Conservation (phyloP, 2,329 filamentous ascomycete genomes). For the Thelonectria olida region DNA sequence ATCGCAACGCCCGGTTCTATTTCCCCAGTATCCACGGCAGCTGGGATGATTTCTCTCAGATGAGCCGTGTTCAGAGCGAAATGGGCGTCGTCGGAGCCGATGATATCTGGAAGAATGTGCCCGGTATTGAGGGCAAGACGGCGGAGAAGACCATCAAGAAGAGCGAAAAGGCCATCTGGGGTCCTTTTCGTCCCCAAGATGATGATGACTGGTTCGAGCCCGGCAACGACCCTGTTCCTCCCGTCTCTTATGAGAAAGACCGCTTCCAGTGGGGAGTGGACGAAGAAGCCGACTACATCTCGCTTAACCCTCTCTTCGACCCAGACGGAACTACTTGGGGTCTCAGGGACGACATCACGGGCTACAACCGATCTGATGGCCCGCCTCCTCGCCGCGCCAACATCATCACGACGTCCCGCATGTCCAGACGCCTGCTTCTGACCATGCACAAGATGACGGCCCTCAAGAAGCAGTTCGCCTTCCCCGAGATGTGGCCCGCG, state of each 20-base stretch:
- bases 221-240: constrained; percentile 78
- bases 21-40: constrained; percentile 78
- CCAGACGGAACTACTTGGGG: constrained; percentile 88
- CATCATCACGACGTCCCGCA: constrained; percentile 88
- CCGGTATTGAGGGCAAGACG: constrained; percentile 52
- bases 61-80: constrained; percentile 79
- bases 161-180: constrained; percentile 79
- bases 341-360: constrained; percentile 83
- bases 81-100: constrained; percentile 72
- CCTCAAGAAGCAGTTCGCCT: constrained; percentile 86
- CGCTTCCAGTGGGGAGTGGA: constrained; percentile 86
- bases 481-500: constrained; percentile 96
- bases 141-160: constrained; percentile 46
- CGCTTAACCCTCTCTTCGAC: constrained; percentile 91
- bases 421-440: constrained; percentile 80
- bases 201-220: constrained; percentile 76
- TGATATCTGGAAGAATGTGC: constrained; percentile 70
- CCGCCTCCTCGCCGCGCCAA: constrained; percentile 77
- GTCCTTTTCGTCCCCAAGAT: constrained; percentile 76
- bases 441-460: constrained; percentile 93
- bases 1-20: constrained; percentile 81
- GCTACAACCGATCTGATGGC: constrained; percentile 74
- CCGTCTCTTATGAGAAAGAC: constrained; percentile 77
- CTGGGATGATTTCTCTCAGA: constrained; percentile 81
- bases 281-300: constrained; percentile 91